Base-by-base conservation (phyloP, 176 grass and related monocot genomes). In the Zoysia pacifica region DNA sequence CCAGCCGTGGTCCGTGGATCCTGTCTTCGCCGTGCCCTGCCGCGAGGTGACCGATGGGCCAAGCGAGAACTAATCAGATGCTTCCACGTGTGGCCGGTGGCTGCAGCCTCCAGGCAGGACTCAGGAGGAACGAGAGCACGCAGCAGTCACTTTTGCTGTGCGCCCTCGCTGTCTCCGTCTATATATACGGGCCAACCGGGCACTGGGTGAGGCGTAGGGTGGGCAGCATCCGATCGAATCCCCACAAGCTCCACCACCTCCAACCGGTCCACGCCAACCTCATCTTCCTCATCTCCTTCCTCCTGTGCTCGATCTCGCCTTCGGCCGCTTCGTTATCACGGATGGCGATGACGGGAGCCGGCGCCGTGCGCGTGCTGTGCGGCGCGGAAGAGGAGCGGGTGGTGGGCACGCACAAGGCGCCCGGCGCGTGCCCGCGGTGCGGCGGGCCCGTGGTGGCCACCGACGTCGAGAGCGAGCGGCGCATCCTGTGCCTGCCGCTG, bases 391-490 rank as follows among this genome's bases (percentile, higher is more conserved):
- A 80, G 87, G 89, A 86, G 89, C 74, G 55, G 62, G 94, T 86
- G 82, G 43, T 97, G 67, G 85, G 65, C 48, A 90, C 85, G 59
- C 65, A 86, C 35, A 94, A 92, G 85, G 94, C 91, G 60, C 81
- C 91, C 3, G 90, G 91, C 0, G 82, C 59, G 11, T 97, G 94
- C 89, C 94, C 94, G 48, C 78, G 65, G 71, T 97, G 94, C 80
- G 83, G 87, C 10, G 91, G 91, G 1, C 68, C 67, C 5, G 94
- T 97, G 82, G 79, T 90, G 61, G 89, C 92, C 1, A 87, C 86
- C 11, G 89, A 97, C 76, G 83, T 97, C 9, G 87, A 97, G 85
- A 87, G 42, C 48, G 76, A 79, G 47, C 78, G 89, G 5, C 84
- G 85, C 54, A 51, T 97, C 80, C 78, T 87, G 0, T 88, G 91